Percentiles rank a stretch among this genome's conserved stretches.
Evolutionary conservation across 2,329 filamentous ascomycete genomes (phyloP).

Genomic region (Colletotrichum brevisporum): DNA sequence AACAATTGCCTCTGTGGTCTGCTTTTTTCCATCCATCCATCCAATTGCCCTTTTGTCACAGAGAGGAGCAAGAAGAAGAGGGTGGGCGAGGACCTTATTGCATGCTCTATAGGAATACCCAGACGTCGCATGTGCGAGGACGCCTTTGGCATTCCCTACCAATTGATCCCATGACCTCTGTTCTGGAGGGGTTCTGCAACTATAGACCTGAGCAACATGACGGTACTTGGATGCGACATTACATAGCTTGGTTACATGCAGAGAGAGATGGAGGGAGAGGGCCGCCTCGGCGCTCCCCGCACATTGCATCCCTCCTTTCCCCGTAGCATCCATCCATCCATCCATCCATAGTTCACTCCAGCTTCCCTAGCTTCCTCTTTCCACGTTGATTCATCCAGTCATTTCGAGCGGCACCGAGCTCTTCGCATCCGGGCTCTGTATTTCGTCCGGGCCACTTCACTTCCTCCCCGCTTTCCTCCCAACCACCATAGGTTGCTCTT

Average conservation of each 20-base stretch:
- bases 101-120: too few species aligned
- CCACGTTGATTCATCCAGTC: not conserved
- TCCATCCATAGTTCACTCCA: conserved; percentile 6
- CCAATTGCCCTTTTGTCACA: not conserved
- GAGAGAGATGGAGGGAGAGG: too few species aligned
- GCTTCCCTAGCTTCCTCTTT: too few species aligned
- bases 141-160: not conserved
- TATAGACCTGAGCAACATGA: conserved; percentile 5
- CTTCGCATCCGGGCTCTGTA: conserved; percentile 14
- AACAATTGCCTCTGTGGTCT: too few species aligned
- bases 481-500: not conserved
- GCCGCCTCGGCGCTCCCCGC: conserved; percentile 4
- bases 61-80: too few species aligned
- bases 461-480: not conserved
- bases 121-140: too few species aligned
- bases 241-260: conserved; percentile 1
- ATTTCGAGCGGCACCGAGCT: not conserved
- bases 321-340: not conserved
- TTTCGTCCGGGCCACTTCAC: not conserved
- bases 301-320: not conserved
- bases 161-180: not conserved
- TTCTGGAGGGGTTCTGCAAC: not conserved
- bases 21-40: not conserved
- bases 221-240: conserved; percentile 12
- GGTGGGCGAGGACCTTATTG: too few species aligned